Conservation (phyloP, 441 rosid species). For the Gossypium gossypioides region DNA sequence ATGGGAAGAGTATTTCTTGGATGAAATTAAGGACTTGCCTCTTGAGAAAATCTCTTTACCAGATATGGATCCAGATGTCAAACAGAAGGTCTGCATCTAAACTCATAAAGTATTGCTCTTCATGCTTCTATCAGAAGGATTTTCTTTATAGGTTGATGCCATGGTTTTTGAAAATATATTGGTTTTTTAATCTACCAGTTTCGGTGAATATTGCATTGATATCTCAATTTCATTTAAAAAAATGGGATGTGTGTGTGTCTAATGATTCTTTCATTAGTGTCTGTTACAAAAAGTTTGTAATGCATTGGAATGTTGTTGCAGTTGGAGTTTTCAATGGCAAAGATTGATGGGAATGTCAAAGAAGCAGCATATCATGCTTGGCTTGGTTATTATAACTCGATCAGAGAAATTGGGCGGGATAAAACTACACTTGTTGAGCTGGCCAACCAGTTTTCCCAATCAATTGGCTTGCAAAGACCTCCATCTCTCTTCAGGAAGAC, state of each 20-base stretch:
- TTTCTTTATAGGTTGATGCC: not conserved
- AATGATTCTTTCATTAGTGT: constrained; percentile 1
- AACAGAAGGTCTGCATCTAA: constrained; percentile 43
- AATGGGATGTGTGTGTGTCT: not conserved
- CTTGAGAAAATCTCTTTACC: constrained; percentile 50
- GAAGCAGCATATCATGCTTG: constrained; percentile 95
- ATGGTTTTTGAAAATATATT: not conserved
- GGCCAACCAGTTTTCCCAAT: constrained; percentile 56
- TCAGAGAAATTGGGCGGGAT: constrained; percentile 71
- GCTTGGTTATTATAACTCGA: constrained; percentile 85
- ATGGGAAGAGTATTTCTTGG: constrained; percentile 85
- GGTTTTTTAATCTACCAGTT: not conserved
- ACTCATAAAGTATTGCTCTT: not conserved
- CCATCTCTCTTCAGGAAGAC: constrained; percentile 67
- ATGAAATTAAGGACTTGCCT: constrained; percentile 68
- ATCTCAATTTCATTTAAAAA: not conserved
- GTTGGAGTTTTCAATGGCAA: constrained; percentile 55
- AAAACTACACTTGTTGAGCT: constrained; percentile 73
- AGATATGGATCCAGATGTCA: constrained; percentile 40
- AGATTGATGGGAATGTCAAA: constrained; percentile 65
- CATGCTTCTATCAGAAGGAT: not conserved
- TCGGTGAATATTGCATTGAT: not conserved
- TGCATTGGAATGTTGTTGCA: constrained; percentile 24
- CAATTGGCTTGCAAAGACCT: constrained; percentile 70
- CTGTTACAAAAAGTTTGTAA: not conserved